Percentiles rank a stretch among this genome's conserved stretches.
Conservation (phyloP, 805 yeast genomes). For the Candida sphagnicola region DNA sequence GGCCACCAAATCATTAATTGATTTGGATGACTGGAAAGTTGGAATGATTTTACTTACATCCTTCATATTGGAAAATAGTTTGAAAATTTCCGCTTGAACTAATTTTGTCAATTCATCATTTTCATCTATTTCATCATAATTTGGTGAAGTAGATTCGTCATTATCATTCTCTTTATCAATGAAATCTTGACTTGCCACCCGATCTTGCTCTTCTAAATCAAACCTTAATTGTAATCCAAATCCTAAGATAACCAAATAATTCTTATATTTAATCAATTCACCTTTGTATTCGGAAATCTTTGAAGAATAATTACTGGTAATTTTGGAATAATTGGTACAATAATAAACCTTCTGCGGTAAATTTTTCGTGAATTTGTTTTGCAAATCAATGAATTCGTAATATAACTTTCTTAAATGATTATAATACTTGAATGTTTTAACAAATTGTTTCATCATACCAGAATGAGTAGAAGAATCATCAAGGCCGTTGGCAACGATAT, state of each 20-base stretch:
- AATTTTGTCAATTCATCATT: constrained; percentile 29
- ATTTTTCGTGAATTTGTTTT: constrained; percentile 23
- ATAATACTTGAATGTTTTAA: constrained; percentile 39
- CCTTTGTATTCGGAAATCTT: constrained; percentile 40
- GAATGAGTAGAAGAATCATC: constrained; percentile 25
- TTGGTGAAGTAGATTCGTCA: constrained; percentile 4
- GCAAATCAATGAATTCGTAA: constrained; percentile 27
- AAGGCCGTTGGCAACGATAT: constrained; percentile 15
- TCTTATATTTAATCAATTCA: constrained; percentile 43
- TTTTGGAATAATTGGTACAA: constrained; percentile 31
- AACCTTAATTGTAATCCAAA: constrained; percentile 44
- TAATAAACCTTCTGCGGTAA: constrained; percentile 22
- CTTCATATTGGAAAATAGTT: constrained; percentile 25
- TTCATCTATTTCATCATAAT: constrained; percentile 10
- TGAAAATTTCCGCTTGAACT: constrained; percentile 31
- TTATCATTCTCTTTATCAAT: neutral
- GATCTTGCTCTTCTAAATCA: constrained; percentile 35
- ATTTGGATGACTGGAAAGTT: constrained; percentile 26
- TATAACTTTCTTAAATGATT: constrained; percentile 33
- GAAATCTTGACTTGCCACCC: constrained; percentile 6
- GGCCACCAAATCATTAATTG: constrained; percentile 17
- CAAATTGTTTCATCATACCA: constrained; percentile 42
- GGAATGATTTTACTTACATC: constrained; percentile 31
- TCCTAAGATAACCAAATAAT: constrained; percentile 43
- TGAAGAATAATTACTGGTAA: constrained; percentile 36